Evolutionary conservation across 495 filamentous ascomycete genomes (phyloP).

Genomic region (Apodospora peruviana): DNA sequence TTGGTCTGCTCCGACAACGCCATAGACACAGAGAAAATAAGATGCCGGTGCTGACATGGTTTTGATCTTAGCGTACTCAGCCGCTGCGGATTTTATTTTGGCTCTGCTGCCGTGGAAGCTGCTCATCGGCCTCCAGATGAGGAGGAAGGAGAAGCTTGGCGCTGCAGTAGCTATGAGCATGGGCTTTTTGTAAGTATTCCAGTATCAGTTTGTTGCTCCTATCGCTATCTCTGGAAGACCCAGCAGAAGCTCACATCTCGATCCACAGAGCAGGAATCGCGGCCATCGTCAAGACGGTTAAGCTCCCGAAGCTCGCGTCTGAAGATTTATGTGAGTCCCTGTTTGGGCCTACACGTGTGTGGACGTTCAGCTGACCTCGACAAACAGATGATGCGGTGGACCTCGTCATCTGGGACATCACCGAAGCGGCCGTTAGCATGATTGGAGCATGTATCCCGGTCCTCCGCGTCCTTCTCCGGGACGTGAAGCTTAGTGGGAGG

Average conservation of each 20-base stretch:
- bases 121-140: constrained; percentile 23
- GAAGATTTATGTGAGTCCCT: constrained; percentile 8
- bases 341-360: neutral
- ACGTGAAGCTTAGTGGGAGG: too few relatives aligned
- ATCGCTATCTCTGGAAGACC: too few relatives aligned
- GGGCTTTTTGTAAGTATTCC: too few relatives aligned
- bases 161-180: constrained; percentile 31
- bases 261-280: neutral
- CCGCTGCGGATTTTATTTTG: constrained; percentile 23
- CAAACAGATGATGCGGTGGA: constrained; percentile 17
- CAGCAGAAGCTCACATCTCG: neutral
- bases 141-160: constrained; percentile 25
- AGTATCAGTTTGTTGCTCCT: too few relatives aligned
- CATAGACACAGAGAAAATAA: too few relatives aligned
- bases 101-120: constrained; percentile 25
- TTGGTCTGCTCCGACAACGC: constrained; percentile 20
- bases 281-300: constrained; percentile 8
- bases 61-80: constrained; percentile 27
- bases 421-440: constrained; percentile 24
- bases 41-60: too few relatives aligned
- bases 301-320: constrained; percentile 2
- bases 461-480: constrained; percentile 18
- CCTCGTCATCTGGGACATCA: constrained; percentile 21
- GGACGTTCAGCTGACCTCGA: neutral
- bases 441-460: constrained; percentile 29